Evolutionary conservation across 192 early-diverging fungal genomes (phyloP).

Genomic region (Obelidium mucronatum): DNA sequence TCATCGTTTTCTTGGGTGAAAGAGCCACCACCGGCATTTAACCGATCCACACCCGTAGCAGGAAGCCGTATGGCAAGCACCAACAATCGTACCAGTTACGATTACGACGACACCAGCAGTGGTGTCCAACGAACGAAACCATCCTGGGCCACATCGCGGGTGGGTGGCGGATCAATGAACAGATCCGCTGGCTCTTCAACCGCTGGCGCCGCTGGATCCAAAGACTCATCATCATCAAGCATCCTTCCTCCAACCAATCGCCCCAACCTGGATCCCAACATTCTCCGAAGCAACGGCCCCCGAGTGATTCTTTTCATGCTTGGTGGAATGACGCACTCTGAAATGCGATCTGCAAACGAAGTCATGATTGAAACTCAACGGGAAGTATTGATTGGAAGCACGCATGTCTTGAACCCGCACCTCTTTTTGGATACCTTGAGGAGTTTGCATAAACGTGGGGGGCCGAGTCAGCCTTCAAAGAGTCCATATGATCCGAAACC

Average conservation of each 20-base stretch:
- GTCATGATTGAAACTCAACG: slow-evolving; percentile 43
- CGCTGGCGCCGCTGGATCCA: neutral
- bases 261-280: slow-evolving; percentile 15
- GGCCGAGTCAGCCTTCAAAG: neutral
- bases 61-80: neutral
- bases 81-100: neutral
- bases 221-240: neutral
- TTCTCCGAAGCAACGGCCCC: slow-evolving; percentile 45
- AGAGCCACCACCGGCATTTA: slow-evolving; percentile 52
- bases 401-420: slow-evolving; percentile 35
- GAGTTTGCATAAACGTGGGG: slow-evolving; percentile 29
- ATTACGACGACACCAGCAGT: neutral
- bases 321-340: slow-evolving; percentile 58
- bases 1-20: slow-evolving; percentile 72
- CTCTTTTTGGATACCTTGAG: slow-evolving; percentile 41
- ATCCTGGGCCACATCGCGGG: slow-evolving; percentile 46
- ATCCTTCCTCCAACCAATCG: neutral
- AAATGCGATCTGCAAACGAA: slow-evolving; percentile 52
- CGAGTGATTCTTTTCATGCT: slow-evolving; percentile 55
- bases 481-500: slow-evolving; percentile 17
- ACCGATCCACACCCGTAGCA: neutral
- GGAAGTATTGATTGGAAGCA: slow-evolving; percentile 54
- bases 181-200: neutral
- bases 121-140: slow-evolving; percentile 35
- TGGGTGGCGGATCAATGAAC: slow-evolving; percentile 15